These are phyloP conservation scores for Paraphoma chrysanthemicola DNA, from an alignment of 2,329 filamentous ascomycete genomes.

Conservation along the genomic window DNA sequence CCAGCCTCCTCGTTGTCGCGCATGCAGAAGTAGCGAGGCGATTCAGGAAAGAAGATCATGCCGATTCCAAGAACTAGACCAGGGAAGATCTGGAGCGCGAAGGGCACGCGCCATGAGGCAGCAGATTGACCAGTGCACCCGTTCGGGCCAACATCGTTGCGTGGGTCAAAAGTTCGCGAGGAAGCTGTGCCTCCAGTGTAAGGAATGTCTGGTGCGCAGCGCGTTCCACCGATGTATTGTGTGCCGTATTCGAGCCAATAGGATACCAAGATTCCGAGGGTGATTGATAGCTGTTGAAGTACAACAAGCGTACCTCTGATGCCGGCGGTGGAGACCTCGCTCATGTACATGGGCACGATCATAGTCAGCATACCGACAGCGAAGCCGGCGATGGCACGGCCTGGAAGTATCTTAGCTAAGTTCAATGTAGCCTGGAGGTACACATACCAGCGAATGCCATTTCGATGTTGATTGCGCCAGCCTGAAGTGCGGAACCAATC, in stretches of 20 bases:
- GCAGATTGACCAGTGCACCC: constrained; percentile 46
- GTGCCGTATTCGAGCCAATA: constrained; percentile 30
- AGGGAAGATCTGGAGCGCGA: constrained; percentile 80
- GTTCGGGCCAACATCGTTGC: constrained; percentile 22
- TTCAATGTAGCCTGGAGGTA: neutral
- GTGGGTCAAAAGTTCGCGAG: constrained; percentile 48
- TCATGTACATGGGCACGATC: constrained; percentile 34
- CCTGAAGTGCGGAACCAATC: constrained; percentile 24
- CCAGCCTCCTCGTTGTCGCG: constrained; percentile 54
- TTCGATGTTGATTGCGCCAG: constrained; percentile 22
- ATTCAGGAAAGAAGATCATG: constrained; percentile 46
- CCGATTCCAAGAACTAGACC: constrained; percentile 75
- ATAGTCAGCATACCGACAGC: constrained; percentile 29
- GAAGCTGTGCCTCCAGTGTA: constrained; percentile 54
- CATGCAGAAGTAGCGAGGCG: constrained; percentile 36
- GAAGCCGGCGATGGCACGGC: constrained; percentile 27
- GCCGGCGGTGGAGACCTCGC: constrained; percentile 24
- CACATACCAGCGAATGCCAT: constrained; percentile 24
- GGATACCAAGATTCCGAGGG: constrained; percentile 25
- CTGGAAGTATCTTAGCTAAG: neutral
- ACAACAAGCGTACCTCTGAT: constrained; percentile 31
- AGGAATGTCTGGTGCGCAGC: constrained; percentile 57
- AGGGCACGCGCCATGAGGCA: constrained; percentile 68
- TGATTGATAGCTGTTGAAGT: constrained; percentile 27
- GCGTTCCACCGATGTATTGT: constrained; percentile 27